Conservation (phyloP, 441 rosid genomes). For the Erodium texanum region DNA sequence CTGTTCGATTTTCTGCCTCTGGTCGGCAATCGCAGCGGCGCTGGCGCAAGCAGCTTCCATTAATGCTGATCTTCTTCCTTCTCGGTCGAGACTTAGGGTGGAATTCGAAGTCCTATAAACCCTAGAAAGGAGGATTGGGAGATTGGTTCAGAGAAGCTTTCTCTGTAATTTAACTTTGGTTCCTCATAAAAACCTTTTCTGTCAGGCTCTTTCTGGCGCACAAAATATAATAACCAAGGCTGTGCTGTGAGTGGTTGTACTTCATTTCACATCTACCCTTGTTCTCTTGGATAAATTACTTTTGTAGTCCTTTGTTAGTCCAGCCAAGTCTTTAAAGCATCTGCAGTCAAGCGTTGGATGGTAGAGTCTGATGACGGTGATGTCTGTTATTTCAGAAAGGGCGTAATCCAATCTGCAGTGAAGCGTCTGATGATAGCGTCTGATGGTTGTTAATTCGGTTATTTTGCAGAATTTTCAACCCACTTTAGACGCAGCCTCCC, state of each 20-base stretch:
- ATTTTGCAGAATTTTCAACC: no score
- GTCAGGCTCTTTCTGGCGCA: not conserved
- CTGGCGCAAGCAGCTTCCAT: constrained; percentile 76
- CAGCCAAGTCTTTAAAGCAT: no score
- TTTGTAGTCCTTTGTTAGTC: no score
- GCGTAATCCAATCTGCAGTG: no score
- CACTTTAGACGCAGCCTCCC: no score
- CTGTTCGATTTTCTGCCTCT: constrained; percentile 98
- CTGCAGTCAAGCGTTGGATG: no score
- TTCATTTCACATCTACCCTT: not conserved
- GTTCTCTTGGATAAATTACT: not conserved
- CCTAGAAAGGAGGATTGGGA: constrained; percentile 3
- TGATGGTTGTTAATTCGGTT: no score
- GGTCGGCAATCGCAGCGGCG: constrained; percentile 77
- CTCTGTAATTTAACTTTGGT: not conserved
- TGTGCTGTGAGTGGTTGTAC: not conserved
- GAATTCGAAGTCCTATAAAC: constrained; percentile 7
- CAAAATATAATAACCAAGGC: not conserved
- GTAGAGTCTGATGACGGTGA: no score
- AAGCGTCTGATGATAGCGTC: no score
- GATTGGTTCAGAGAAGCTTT: not conserved
- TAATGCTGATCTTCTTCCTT: not conserved
- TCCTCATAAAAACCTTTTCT: not conserved
- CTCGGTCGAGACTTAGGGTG: not conserved
- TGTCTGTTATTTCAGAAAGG: no score